Conservation (phyloP, 306 rosid species). For the Cicer pinnatifidum region DNA sequence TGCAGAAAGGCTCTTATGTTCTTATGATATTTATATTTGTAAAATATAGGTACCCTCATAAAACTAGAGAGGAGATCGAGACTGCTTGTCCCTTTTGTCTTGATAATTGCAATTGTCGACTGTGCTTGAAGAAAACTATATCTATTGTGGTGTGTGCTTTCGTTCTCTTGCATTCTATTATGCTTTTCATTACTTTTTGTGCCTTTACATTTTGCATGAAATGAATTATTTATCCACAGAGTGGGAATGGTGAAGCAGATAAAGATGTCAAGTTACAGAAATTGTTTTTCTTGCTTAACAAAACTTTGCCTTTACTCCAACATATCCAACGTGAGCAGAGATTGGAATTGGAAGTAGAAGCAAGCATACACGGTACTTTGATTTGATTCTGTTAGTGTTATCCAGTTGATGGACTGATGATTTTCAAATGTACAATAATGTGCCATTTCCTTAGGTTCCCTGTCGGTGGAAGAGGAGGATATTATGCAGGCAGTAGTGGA, state of each 20-base stretch:
- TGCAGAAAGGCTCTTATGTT: constrained; percentile 34
- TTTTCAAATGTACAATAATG: constrained; percentile 34
- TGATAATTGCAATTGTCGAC: constrained; percentile 65
- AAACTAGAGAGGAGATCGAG: constrained; percentile 58
- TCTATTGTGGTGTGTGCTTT: constrained; percentile 49
- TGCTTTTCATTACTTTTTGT: constrained; percentile 25
- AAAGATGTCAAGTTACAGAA: constrained; percentile 51
- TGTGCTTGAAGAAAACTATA: constrained; percentile 62
- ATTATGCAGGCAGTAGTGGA: constrained; percentile 54
- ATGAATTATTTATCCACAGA: constrained; percentile 48
- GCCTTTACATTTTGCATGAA: constrained; percentile 32
- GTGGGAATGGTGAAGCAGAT: constrained; percentile 54
- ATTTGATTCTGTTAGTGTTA: constrained; percentile 35
- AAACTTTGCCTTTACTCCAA: constrained; percentile 63
- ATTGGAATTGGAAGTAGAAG: constrained; percentile 58
- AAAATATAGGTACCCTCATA: constrained; percentile 62
- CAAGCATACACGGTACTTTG: constrained; percentile 53
- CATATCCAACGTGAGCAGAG: constrained; percentile 63
- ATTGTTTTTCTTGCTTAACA: constrained; percentile 59
- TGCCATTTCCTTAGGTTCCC: constrained; percentile 51
- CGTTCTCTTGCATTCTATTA: constrained; percentile 31
- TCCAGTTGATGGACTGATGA: constrained; percentile 30
- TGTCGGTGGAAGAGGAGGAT: constrained; percentile 56
- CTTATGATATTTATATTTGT: constrained; percentile 39
- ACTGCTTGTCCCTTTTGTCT: constrained; percentile 62